These are phyloP conservation scores for Penicillium occitanis DNA, from an alignment of 2,329 filamentous ascomycete genomes.

Conservation along the genomic window DNA sequence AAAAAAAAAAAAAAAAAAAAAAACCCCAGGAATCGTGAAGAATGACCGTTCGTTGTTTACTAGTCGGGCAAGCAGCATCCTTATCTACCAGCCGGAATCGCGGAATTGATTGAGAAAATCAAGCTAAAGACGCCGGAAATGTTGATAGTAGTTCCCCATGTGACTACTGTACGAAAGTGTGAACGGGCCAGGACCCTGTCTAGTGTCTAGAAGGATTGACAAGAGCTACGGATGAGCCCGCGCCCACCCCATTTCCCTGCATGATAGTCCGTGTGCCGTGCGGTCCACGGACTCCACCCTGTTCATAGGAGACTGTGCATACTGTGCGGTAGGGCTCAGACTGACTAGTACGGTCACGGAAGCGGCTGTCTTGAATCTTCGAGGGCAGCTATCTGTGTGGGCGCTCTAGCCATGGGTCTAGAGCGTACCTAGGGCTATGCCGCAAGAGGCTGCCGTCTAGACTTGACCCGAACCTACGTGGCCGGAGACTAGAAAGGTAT, in stretches of 20 bases:
- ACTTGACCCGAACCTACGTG: not conserved
- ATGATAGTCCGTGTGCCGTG: constrained; percentile 5
- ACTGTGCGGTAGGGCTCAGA: not conserved
- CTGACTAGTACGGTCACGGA: not conserved
- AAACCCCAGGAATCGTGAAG: constrained; percentile 2
- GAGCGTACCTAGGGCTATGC: not conserved
- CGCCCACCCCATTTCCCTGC: not conserved
- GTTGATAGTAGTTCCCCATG: constrained; percentile 12
- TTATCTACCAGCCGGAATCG: constrained; percentile 3
- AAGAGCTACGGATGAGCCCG: constrained; percentile 2
- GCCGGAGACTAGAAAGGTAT: not conserved
- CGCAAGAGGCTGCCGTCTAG: not conserved
- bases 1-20: no score
- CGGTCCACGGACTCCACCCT: not conserved
- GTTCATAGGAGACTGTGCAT: not conserved
- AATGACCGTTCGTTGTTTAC: not conserved
- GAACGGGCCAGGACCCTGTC: constrained; percentile 3
- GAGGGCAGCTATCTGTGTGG: not conserved
- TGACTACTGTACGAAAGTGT: not conserved
- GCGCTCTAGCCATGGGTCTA: not conserved
- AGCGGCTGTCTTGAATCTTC: not conserved
- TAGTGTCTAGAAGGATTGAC: constrained; percentile 11
- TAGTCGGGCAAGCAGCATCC: not conserved
- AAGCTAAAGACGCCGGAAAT: constrained; percentile 13
- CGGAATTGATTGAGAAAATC: not conserved